Evolutionary conservation across 2,329 filamentous ascomycete genomes (phyloP).

Genomic region (Tolypocladium guangdongense): DNA sequence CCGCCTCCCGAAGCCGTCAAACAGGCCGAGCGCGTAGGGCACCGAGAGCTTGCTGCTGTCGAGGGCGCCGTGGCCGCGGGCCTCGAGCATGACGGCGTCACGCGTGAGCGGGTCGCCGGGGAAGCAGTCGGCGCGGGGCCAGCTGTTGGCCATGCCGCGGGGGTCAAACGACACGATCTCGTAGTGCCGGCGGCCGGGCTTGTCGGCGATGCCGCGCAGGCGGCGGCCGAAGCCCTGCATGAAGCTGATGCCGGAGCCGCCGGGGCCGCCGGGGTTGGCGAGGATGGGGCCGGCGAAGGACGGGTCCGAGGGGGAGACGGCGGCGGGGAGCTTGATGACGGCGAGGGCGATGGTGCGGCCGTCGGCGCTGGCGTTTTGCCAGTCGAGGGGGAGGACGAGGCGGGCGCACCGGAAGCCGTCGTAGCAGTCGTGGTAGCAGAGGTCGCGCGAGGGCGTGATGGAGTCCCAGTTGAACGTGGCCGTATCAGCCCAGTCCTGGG

Average conservation of each 20-base stretch:
- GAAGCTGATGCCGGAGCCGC: constrained; percentile 25
- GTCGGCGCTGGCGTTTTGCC: constrained; percentile 19
- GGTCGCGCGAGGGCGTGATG: constrained; percentile 21
- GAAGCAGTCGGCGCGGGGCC: constrained; percentile 28
- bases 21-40: constrained; percentile 14
- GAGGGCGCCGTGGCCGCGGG: constrained; percentile 18
- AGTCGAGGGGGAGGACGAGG: constrained; percentile 32
- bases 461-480: constrained; percentile 23
- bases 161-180: constrained; percentile 34
- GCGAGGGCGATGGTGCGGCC: constrained; percentile 25
- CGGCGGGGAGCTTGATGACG: constrained; percentile 28
- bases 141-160: constrained; percentile 26
- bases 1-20: constrained; percentile 14
- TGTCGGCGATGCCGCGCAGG: constrained; percentile 18
- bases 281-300: constrained; percentile 31
- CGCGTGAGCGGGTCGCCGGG: constrained; percentile 17
- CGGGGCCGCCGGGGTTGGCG: constrained; percentile 34
- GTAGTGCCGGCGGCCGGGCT: constrained; percentile 21
- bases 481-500: background rate
- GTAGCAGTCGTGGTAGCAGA: constrained; percentile 31
- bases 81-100: constrained; percentile 17
- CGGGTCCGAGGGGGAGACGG: constrained; percentile 24
- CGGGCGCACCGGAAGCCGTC: constrained; percentile 26
- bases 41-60: constrained; percentile 9
- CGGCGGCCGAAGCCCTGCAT: constrained; percentile 12